Percentiles rank a stretch among this genome's conserved stretches.
These are phyloP conservation scores for Xanthoconium stramineum DNA, from an alignment of 768 basidiomycete genomes.

Conservation along the genomic window DNA sequence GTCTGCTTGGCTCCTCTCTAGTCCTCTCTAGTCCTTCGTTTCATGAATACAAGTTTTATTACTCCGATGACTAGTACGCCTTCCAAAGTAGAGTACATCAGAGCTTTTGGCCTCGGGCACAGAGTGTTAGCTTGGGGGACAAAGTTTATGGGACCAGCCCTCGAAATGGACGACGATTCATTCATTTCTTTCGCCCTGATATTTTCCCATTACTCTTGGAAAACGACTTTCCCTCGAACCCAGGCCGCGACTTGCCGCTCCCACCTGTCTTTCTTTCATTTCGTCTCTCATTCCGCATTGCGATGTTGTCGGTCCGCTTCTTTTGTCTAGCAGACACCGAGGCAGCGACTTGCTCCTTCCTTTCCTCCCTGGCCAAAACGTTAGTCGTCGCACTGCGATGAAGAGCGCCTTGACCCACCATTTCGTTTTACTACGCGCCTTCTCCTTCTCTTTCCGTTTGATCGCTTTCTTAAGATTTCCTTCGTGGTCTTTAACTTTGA, in stretches of 20 bases:
- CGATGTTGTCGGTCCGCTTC: slow-evolving; percentile 89
- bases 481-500: slow-evolving; percentile 90
- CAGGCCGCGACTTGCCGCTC: slow-evolving; percentile 69
- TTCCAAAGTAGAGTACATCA: too few species aligned
- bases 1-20: too few species aligned
- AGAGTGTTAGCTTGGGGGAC: too few species aligned
- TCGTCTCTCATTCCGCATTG: slow-evolving; percentile 74
- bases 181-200: slow-evolving; percentile 22
- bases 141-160: too few species aligned
- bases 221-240: slow-evolving; percentile 84
- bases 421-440: slow-evolving; percentile 74
- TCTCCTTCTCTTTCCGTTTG: slow-evolving; percentile 90
- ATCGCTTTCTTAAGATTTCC: slow-evolving; percentile 83
- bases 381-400: neutral
- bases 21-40: too few species aligned
- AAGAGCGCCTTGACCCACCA: slow-evolving; percentile 55
- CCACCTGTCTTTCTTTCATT: slow-evolving; percentile 54
- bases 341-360: slow-evolving; percentile 72
- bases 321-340: slow-evolving; percentile 85
- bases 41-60: too few species aligned
- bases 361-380: slow-evolving; percentile 63
- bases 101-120: too few species aligned
- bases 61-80: too few species aligned
- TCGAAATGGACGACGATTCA: neutral
- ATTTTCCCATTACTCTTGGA: slow-evolving; percentile 48